A percentile compares a stretch with the other conserved stretches of the same genome.
phyloP scores from a whole-genome alignment of 768 basidiomycete species.

The Mycena chlorophos region DNA sequence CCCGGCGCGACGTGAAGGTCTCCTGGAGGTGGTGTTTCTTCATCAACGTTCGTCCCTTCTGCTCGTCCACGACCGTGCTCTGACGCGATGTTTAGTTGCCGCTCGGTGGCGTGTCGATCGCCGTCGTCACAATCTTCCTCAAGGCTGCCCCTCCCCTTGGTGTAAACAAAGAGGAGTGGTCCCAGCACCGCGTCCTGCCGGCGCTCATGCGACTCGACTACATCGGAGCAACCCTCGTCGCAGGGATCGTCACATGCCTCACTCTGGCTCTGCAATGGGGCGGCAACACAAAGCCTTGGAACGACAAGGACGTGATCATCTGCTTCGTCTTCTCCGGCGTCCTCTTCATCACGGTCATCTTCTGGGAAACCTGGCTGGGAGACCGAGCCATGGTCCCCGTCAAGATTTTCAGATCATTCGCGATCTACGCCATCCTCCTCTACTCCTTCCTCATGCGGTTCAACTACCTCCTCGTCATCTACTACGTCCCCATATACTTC shows the following conservation, averaged over 20 bases:
- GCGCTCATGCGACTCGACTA: constrained; percentile 39
- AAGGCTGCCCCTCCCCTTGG: constrained; percentile 10
- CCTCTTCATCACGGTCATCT: not conserved
- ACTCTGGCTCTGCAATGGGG: constrained; percentile 46
- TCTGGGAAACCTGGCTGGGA: constrained; percentile 7
- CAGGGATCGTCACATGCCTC: constrained; percentile 35
- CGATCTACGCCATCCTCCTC: constrained; percentile 4
- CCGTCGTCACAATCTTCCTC: constrained; percentile 8
- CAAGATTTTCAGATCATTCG: constrained; percentile 4
- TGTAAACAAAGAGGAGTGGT: constrained; percentile 1
- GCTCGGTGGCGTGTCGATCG: constrained; percentile 15
- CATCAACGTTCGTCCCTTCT: constrained; percentile 7
- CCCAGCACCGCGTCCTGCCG: constrained; percentile 9
- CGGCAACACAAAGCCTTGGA: constrained; percentile 45
- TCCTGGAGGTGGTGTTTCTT: constrained; percentile 11
- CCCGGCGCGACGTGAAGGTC: not conserved
- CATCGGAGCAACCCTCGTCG: constrained; percentile 37
- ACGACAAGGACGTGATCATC: constrained; percentile 17
- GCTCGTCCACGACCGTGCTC: not conserved
- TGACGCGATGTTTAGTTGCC: constrained; percentile 11
- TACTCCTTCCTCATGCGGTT: constrained; percentile 12
- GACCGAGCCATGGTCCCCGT: constrained; percentile 10
- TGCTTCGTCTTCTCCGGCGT: constrained; percentile 15
- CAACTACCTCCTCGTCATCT: not conserved
- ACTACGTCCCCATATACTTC: not conserved